Evolutionary conservation across 495 filamentous ascomycete species (phyloP).

Genomic region (Hyaloscypha bicolor): DNA sequence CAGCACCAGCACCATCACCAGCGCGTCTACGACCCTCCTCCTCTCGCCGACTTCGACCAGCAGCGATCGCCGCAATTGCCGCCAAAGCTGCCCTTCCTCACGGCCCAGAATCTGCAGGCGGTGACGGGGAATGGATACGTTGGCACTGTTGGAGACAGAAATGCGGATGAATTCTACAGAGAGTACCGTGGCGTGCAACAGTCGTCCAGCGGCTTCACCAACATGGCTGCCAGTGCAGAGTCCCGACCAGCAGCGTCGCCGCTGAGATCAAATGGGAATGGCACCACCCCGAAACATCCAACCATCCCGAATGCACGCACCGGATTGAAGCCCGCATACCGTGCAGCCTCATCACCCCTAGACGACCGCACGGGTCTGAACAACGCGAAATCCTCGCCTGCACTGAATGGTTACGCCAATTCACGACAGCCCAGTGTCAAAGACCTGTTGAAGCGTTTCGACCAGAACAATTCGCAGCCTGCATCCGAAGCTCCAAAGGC

Average conservation of each 20-base stretch:
- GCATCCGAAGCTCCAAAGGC: slow-evolving; percentile 23
- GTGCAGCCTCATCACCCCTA: slow-evolving; percentile 53
- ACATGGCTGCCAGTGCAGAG: slow-evolving; percentile 28
- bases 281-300: slow-evolving; percentile 32
- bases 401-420: slow-evolving; percentile 31
- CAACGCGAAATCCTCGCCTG: slow-evolving; percentile 33
- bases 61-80: slow-evolving; percentile 22
- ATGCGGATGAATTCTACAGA: slow-evolving; percentile 57
- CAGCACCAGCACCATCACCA: slow-evolving; percentile 10
- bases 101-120: slow-evolving; percentile 27
- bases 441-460: slow-evolving; percentile 57
- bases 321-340: slow-evolving; percentile 30
- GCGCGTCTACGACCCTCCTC: slow-evolving; percentile 20
- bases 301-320: slow-evolving; percentile 19
- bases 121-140: slow-evolving; percentile 28
- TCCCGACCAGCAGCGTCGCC: slow-evolving; percentile 24
- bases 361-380: slow-evolving; percentile 38
- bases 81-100: slow-evolving; percentile 30
- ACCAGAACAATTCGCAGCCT: slow-evolving; percentile 39
- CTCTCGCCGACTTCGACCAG: slow-evolving; percentile 20
- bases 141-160: slow-evolving; percentile 27
- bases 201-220: slow-evolving; percentile 36
- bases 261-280: slow-evolving; percentile 32
- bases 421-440: slow-evolving; percentile 51
- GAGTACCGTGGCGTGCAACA: slow-evolving; percentile 44